Evolutionary conservation across 2,329 filamentous ascomycete genomes (phyloP).

Genomic region (Talaromyces verruculosus): DNA sequence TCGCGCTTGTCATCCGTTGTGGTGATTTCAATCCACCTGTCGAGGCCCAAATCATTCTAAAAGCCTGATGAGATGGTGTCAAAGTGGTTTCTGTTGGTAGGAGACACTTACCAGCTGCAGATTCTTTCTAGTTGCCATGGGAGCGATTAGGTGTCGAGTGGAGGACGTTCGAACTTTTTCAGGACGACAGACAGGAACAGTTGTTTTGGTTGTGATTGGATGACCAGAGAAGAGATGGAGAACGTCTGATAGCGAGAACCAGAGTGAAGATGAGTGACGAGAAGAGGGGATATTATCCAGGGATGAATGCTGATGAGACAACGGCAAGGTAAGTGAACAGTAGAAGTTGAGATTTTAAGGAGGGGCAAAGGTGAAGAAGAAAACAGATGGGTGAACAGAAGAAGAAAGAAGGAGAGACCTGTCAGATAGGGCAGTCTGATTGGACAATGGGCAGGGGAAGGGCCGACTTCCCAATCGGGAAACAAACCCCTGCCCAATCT

Average conservation of each 20-base stretch:
- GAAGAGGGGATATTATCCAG: neutral
- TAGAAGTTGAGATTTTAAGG: neutral
- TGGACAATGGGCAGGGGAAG: slow-evolving; percentile 1
- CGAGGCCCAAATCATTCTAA: slow-evolving; percentile 41
- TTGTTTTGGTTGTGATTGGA: neutral
- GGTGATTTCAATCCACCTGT: slow-evolving; percentile 39
- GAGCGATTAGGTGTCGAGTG: neutral
- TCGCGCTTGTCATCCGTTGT: slow-evolving; percentile 33
- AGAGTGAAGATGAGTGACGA: slow-evolving; percentile 4
- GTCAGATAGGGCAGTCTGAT: neutral
- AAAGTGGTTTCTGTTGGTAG: neutral
- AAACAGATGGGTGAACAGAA: neutral
- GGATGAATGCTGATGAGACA: neutral
- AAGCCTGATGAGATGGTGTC: neutral
- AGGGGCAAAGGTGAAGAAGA: neutral
- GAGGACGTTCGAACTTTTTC: neutral
- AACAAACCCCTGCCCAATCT: neutral
- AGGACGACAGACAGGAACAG: neutral
- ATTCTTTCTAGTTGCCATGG: neutral
- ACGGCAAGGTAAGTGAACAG: neutral
- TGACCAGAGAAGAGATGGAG: neutral
- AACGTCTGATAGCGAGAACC: neutral
- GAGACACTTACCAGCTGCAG: neutral
- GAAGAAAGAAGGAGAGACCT: neutral
- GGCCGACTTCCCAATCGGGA: neutral